Base-by-base conservation (phyloP, 192 early-diverging fungal species). In the Mortierella antarctica region DNA sequence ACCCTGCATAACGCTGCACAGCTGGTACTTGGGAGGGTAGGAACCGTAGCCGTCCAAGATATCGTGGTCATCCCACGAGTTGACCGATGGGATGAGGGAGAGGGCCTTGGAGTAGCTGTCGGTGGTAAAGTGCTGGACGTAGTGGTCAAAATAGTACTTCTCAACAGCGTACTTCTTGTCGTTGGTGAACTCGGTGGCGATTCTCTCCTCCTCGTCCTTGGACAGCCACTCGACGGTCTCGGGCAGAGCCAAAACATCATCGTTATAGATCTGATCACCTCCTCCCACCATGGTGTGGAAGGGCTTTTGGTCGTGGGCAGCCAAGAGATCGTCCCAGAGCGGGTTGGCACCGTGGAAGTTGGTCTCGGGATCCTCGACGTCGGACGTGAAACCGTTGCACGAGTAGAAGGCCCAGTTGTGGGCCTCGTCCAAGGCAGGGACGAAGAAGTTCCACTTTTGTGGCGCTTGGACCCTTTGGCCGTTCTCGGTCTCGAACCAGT, bases 41-140 rank as follows among this genome's bases (percentile, higher is more conserved):
- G 91, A 92, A 15, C 95, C 95, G 66, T 89, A 93, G n/a, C 94
- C 95, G 78, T 96, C 95, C 82, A 94, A 90, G 54, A 95, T 88
- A 82, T 96, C 93, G 82, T 96, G 95, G 80, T 96, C 95, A 73
- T 96, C 95, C 86, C 92, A 88, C 57, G 90, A 90, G 69, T 92
- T 91, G 49, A 91, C 83, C 45, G 92, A 91, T 48, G 94, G 94
- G 46, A 95, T 88, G 8, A 88, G 84, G 2, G 93, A 90, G 70
- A 94, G 85, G 13, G 94, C 91, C 63, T 92, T 86, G 50, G 88
- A 80, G 65, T 86, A 83, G 66, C 82, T 81, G 42, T 64, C 66
- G 53, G 83, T 83, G 54, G 71, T 69, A 71, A 93, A 95, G 85
- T 89, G 87, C 71, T 85, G 85, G 45, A 70, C 73, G 63, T 93